Base-by-base conservation (phyloP, 2,329 filamentous ascomycete species). In the Penicillium sp. region DNA sequence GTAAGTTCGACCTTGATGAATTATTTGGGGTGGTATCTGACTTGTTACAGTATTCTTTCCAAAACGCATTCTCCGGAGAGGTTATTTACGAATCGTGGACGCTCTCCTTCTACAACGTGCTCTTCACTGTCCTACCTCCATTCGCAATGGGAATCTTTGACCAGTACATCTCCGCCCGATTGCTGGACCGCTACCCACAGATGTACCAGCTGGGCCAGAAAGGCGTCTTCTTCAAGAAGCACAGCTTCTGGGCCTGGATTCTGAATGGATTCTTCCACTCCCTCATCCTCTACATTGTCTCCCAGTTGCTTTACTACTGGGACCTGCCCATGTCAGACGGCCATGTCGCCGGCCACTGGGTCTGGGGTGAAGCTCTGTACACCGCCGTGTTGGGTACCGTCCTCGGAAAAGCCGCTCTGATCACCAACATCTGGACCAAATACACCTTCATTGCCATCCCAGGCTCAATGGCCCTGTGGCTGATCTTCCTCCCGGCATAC, bases 51-150 rank as follows among this genome's bases (percentile, higher is more conserved):
- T 97, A 94, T 77, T 91, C 92, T 0, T 99, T 99, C 81, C 92
- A 96, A 84, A 99, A 99, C 75, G 90, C 91, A 64, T 99, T 97
- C 77, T 97, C 93, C 1, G 94, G 94, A 51, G 89, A 97, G 73
- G 91, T 97, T 72, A 97, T 99, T 72, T 97, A 93, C 83, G 94
- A 99, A 78, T 97, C 94, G 10, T 99, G 96, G 96, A 97, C 93
- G 0, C 81, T 99, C n/a, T 96, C 93, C 8, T 96, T 97, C 79
- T 99, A 97, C 83, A 99, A 99, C 80, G 92, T 99, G 74, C 89
- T 99, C 74, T 99, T 96, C 79, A 99, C 94, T 0, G 89, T 96
- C 21, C 81, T 97, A 19, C 94, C 94, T 17, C 94, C 94, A 1
- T 88, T 99, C 59, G 93, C 91, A 1, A 88, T 99, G 71, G 94